These are phyloP conservation scores for Aureobasidium mangrovei DNA, from an alignment of 2,329 filamentous ascomycete species.

Conservation along the genomic window DNA sequence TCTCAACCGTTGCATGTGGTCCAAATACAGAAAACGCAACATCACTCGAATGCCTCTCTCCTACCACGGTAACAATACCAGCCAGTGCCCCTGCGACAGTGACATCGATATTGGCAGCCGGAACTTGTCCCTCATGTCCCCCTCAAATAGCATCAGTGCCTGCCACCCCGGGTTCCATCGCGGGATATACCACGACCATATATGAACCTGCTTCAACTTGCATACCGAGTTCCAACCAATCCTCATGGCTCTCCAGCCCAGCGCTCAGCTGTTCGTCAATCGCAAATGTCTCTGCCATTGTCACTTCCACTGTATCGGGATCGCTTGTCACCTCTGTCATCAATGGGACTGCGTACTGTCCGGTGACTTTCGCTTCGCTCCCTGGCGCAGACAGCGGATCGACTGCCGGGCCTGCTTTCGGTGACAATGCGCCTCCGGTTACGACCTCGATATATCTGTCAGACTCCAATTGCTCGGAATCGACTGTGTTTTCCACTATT, in stretches of 20 bases:
- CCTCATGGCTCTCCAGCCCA: not conserved
- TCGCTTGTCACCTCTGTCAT: not conserved
- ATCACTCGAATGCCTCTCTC: not conserved
- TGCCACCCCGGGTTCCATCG: too few relatives aligned
- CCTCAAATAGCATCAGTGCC: not conserved
- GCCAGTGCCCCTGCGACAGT: not conserved
- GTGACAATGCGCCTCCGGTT: not conserved
- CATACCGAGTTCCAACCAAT: not conserved
- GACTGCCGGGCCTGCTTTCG: not conserved
- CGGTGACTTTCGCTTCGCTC: not conserved
- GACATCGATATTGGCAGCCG: not conserved
- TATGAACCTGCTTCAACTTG: too few relatives aligned
- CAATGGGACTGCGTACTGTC: not conserved
- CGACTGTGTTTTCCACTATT: not conserved
- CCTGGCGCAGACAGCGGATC: not conserved
- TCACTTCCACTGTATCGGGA: not conserved
- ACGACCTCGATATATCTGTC: not conserved
- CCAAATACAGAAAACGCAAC: not conserved
- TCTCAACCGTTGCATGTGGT: slow-evolving; percentile 3
- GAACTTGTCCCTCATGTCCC: not conserved
- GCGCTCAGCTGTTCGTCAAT: not conserved
- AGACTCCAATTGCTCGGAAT: not conserved
- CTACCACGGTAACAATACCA: not conserved
- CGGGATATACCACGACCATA: too few relatives aligned
- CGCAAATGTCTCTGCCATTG: slow-evolving; percentile 6